These are phyloP conservation scores for Metschnikowia koreensis DNA, from an alignment of 805 yeast genomes.

Conservation along the genomic window DNA sequence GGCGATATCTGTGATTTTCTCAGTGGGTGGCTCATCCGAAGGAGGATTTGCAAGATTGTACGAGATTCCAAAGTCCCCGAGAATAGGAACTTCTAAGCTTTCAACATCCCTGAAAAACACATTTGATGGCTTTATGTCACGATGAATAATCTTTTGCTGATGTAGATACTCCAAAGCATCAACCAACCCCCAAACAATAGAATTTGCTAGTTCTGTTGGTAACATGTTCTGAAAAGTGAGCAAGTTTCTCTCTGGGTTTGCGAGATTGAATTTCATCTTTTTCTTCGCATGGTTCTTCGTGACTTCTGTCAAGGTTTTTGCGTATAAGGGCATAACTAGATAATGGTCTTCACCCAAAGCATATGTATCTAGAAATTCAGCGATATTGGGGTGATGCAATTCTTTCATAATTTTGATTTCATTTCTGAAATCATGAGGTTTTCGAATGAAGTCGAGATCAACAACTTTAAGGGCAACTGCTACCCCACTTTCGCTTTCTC, in stretches of 20 bases:
- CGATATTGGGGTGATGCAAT: slow-evolving; percentile 17
- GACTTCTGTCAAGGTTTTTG: slow-evolving; percentile 25
- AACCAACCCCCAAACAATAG: slow-evolving; percentile 20
- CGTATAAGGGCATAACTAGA: slow-evolving; percentile 34
- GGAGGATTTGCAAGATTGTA: slow-evolving; percentile 22
- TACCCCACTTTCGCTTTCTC: slow-evolving; percentile 15
- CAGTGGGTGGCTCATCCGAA: slow-evolving; percentile 39
- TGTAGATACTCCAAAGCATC: slow-evolving; percentile 31
- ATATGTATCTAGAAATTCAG: slow-evolving; percentile 22
- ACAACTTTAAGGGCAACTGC: slow-evolving; percentile 36
- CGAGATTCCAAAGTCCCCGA: slow-evolving; percentile 67
- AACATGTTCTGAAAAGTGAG: slow-evolving; percentile 12
- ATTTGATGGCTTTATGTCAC: slow-evolving; percentile 43
- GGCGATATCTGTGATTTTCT: slow-evolving; percentile 55
- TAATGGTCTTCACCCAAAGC: slow-evolving; percentile 30
- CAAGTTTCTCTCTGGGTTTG: slow-evolving; percentile 19
- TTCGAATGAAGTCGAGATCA: slow-evolving; percentile 33
- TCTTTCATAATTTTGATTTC: slow-evolving; percentile 30
- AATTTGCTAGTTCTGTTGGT: slow-evolving; percentile 14
- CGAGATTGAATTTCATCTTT: slow-evolving; percentile 25
- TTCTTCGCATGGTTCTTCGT: slow-evolving; percentile 22
- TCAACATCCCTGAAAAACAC: slow-evolving; percentile 26
- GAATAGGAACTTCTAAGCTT: slow-evolving; percentile 25
- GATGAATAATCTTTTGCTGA: slow-evolving; percentile 34
- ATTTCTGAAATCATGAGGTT: slow-evolving; percentile 36